Conservation (phyloP, 2,329 filamentous ascomycete genomes). For the Ilyonectria mors-panacis region DNA sequence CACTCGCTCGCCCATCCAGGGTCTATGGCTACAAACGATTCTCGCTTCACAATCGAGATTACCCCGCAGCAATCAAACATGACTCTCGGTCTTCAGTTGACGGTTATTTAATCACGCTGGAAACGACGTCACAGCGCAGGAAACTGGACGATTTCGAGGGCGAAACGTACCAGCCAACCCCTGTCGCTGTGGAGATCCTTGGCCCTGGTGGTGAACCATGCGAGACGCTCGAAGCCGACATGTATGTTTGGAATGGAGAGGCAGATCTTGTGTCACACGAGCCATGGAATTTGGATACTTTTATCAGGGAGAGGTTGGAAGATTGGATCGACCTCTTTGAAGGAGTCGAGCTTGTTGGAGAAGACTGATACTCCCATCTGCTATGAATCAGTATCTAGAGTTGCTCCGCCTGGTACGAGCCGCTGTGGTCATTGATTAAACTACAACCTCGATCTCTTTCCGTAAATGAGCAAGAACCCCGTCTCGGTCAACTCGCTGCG, state of each 20-base stretch:
- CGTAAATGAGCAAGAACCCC: too few species aligned
- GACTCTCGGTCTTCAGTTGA: conserved; percentile 35
- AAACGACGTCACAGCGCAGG: conserved; percentile 46
- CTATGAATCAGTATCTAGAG: too few species aligned
- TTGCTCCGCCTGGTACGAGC: too few species aligned
- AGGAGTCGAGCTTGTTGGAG: conserved; percentile 35
- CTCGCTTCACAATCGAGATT: conserved; percentile 40
- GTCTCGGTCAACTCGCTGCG: too few species aligned
- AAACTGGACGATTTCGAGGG: conserved; percentile 55
- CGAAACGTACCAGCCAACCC: conserved; percentile 38
- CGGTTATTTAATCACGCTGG: conserved; percentile 42
- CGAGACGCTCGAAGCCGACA: conserved; percentile 45
- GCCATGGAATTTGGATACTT: conserved; percentile 46
- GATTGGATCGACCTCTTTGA: conserved; percentile 49
- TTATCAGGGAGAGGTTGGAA: conserved; percentile 44
- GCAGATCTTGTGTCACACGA: conserved; percentile 27
- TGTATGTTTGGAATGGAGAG: conserved; percentile 51
- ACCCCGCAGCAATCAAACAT: conserved; percentile 43
- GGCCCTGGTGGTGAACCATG: conserved; percentile 20
- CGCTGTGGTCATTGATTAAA: too few species aligned
- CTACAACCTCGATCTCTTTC: too few species aligned
- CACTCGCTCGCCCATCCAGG: conserved; percentile 21
- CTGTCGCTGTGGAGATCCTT: conserved; percentile 14
- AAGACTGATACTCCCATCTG: background rate
- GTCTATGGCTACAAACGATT: conserved; percentile 36